Conservation (phyloP, 176 grass and related monocot genomes). For the Luzula sylvatica region DNA sequence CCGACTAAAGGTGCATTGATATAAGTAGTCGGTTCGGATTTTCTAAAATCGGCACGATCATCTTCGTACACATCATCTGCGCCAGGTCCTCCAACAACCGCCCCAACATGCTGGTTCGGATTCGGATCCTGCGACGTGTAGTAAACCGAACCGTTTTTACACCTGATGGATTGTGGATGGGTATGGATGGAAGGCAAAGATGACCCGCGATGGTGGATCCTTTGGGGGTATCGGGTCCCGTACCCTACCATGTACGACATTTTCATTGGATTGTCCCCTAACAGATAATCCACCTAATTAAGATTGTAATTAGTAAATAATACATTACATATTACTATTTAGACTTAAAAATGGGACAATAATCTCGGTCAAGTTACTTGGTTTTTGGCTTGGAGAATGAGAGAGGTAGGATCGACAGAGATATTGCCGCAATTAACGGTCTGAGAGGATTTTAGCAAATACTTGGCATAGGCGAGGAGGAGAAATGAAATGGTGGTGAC, state of each 20-base stretch:
- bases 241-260: slow-evolving; percentile 98
- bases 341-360: background rate
- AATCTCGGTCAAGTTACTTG: slow-evolving; percentile 30
- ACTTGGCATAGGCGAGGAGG: slow-evolving; percentile 78
- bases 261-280: slow-evolving; percentile 86
- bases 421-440: slow-evolving; percentile 67
- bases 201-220: slow-evolving; percentile 85
- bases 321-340: no score
- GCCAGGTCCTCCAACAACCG: slow-evolving; percentile 65
- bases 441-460: slow-evolving; percentile 61
- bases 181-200: slow-evolving; percentile 58
- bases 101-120: slow-evolving; percentile 61
- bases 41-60: slow-evolving; percentile 64
- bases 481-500: slow-evolving; percentile 88
- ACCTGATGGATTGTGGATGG: slow-evolving; percentile 48
- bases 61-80: slow-evolving; percentile 79
- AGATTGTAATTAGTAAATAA: background rate
- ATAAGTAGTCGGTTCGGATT: slow-evolving; percentile 87
- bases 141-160: slow-evolving; percentile 73
- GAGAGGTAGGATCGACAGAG: slow-evolving; percentile 44
- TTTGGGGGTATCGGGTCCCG: slow-evolving; percentile 47
- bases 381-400: slow-evolving; percentile 54
- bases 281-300: slow-evolving; percentile 60
- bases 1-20: slow-evolving; percentile 91
- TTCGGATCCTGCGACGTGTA: slow-evolving; percentile 44